Evolutionary conservation across 2,329 filamentous ascomycete genomes (phyloP).

Genomic region (Xylaria sp.): DNA sequence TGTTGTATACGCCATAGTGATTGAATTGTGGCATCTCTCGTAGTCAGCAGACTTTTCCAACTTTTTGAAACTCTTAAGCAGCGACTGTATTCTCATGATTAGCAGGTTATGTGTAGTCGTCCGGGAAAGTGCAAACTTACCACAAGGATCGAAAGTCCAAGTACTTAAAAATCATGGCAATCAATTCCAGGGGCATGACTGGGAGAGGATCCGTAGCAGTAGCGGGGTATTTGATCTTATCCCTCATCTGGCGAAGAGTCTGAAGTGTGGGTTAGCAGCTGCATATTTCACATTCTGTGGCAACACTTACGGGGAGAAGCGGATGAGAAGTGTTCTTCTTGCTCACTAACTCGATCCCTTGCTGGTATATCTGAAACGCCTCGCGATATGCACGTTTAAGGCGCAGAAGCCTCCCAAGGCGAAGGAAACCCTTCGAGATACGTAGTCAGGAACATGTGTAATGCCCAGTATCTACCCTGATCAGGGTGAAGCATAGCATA

Average conservation of each 20-base stretch:
- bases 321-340: conserved; percentile 41
- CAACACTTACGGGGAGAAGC: conserved; percentile 38
- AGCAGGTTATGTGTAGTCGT: background rate
- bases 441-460: conserved; percentile 26
- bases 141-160: conserved; percentile 40
- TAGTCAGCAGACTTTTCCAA: conserved; percentile 41
- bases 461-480: background rate
- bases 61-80: conserved; percentile 43
- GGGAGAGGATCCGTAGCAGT: conserved; percentile 40
- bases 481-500: conserved; percentile 16
- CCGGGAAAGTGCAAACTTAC: conserved; percentile 29
- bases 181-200: conserved; percentile 43
- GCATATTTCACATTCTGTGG: background rate
- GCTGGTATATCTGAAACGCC: conserved; percentile 41
- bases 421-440: conserved; percentile 41
- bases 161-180: conserved; percentile 41
- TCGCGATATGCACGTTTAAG: conserved; percentile 32
- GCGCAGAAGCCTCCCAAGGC: conserved; percentile 45
- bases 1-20: conserved; percentile 42
- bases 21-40: conserved; percentile 23
- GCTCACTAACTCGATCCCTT: conserved; percentile 43
- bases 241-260: conserved; percentile 36
- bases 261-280: conserved; percentile 23
- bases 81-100: conserved; percentile 34
- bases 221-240: conserved; percentile 34